Evolutionary conservation across 208 protist genomes (phyloP), one percentile per base, ranked within the genome.

Genomic region (Wallacemonas sp.): DNA sequence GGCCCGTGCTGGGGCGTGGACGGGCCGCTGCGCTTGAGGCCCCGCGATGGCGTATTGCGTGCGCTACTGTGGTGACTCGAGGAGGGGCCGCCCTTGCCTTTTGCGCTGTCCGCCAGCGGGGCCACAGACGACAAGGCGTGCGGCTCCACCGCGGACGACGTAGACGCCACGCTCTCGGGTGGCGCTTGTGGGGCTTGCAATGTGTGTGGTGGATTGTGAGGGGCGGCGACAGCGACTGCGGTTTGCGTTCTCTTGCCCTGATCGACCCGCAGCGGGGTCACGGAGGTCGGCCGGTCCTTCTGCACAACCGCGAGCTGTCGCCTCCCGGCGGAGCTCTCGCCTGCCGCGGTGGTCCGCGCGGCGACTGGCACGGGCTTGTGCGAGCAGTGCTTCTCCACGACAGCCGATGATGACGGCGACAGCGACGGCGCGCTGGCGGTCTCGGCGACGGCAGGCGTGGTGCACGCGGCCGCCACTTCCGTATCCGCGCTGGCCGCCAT

Each of bases 121-220:
- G 69, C 72, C n/a, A 20, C 55, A 44, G 55, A 61, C 5, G 33
- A 23, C 31, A 39, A 29, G 7, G 55, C 32, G 20, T 41, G 36
- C 36, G 36, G 14, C 14, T 41, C 36, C 10, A 14, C 36, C 22
- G 12, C 16, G 38, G 3, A n/a, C 39, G 31, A 5, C 23, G 16
- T n/a, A 14, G 22, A n/a, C 61, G 67, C 2, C 62, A 63, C 32
- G 74, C 61, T 25, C 68, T 49, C 32, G 68, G 65, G 20, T 61
- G 25, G 12, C 50, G 44, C 18, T 46, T 61, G 20, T 45, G 63
- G 65, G 10, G 45, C 64, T 71, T 52, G 22, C 23, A 28, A 10
- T 32, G 42, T 2, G 33, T 7, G 3, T 36, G 22, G 22, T 48
- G 25, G 48, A 44, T 23, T 41, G 25, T 8, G 38, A n/a, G n/a